phyloP scores from a whole-genome alignment of 2,329 filamentous ascomycete species.

The Aspergillus viridinutans region DNA sequence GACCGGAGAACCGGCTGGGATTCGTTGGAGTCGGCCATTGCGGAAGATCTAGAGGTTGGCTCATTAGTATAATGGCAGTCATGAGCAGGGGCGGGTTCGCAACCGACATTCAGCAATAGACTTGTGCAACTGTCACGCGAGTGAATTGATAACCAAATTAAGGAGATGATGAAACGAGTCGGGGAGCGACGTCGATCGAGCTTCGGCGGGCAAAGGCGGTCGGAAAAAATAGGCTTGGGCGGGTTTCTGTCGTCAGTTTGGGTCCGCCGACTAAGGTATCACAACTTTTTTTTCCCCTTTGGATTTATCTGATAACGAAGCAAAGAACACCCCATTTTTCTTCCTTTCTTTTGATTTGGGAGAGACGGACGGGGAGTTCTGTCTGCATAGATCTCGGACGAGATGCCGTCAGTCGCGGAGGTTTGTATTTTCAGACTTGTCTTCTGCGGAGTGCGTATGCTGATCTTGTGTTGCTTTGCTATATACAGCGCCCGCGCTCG shows the following conservation, averaged over 20 bases:
- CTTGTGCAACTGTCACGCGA: not conserved
- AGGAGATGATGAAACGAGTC: conserved; percentile 13
- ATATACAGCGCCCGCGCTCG: conserved; percentile 32
- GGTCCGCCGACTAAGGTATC: not conserved
- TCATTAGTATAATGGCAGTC: conserved; percentile 11
- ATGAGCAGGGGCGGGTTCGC: not conserved
- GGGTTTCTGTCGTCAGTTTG: conserved; percentile 4
- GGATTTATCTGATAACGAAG: conserved; percentile 6
- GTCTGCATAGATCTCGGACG: conserved; percentile 14
- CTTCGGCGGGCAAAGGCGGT: conserved; percentile 34
- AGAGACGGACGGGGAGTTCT: not conserved
- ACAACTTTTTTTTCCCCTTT: conserved; percentile 21
- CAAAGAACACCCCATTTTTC: not conserved
- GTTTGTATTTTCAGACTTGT: conserved; percentile 22
- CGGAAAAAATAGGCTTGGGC: conserved; percentile 32
- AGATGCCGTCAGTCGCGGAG: conserved; percentile 35
- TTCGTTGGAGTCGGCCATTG: conserved; percentile 55
- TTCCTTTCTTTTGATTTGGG: not conserved
- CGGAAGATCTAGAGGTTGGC: conserved; percentile 20
- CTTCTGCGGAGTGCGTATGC: not conserved
- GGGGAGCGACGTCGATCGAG: conserved; percentile 18
- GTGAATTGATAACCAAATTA: conserved; percentile 9
- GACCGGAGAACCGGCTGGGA: conserved; percentile 63
- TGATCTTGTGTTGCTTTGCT: conserved; percentile 9
- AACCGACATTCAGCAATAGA: conserved; percentile 15